phyloP scores from a whole-genome alignment of 148 eudicot species.

The Bassia scoparia region DNA sequence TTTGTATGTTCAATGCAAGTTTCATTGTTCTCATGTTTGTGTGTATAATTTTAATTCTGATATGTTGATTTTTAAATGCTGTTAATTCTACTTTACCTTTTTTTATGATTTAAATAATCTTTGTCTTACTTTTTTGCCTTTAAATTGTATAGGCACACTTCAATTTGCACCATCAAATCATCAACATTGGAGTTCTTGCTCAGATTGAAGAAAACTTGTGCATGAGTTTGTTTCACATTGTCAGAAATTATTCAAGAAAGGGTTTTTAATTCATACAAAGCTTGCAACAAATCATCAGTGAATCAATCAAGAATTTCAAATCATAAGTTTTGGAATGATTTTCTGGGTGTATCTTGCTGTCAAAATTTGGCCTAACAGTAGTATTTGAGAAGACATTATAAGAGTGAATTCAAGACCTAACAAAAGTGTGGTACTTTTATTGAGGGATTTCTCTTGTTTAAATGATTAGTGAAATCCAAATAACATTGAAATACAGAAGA shows the following conservation, averaged over 20 bases:
- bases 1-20: too few relatives aligned
- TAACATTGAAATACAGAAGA: conserved; percentile 17
- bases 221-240: background rate
- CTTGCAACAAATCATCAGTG: too few relatives aligned
- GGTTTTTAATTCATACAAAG: too few relatives aligned
- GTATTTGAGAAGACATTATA: too few relatives aligned
- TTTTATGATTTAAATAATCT: too few relatives aligned
- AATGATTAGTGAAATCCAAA: conserved; percentile 26
- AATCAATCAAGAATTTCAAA: background rate
- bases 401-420: background rate
- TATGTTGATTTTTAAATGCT: too few relatives aligned
- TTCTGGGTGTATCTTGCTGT: background rate
- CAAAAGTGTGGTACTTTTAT: background rate
- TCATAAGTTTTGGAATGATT: background rate
- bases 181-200: background rate
- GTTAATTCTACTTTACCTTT: too few relatives aligned
- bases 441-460: background rate
- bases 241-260: background rate
- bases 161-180: background rate
- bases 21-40: too few relatives aligned
- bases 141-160: conserved; percentile 11
- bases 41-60: too few relatives aligned
- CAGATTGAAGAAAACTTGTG: background rate
- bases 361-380: background rate
- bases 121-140: background rate